Evolutionary conservation across 305 asterid species (phyloP).

Genomic region (Solanum chacoense): DNA sequence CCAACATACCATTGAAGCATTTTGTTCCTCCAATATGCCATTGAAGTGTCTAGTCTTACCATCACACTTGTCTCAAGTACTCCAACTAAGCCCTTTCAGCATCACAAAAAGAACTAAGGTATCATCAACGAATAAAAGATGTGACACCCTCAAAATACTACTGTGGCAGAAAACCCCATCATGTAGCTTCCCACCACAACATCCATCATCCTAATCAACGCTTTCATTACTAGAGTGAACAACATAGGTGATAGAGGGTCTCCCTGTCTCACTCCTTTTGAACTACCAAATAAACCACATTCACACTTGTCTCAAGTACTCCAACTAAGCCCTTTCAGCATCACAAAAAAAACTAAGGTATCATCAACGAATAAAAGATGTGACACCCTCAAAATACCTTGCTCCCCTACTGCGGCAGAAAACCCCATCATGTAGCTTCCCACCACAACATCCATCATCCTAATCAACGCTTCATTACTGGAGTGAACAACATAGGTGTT

Average conservation of each 20-base stretch:
- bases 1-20: not conserved
- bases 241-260: not conserved
- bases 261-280: not conserved
- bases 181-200: not conserved
- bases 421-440: not conserved
- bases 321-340: not conserved
- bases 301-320: not conserved
- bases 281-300: not conserved
- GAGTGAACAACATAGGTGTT: not conserved
- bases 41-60: not conserved
- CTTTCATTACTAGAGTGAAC: not conserved
- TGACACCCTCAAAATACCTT: not conserved
- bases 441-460: not conserved
- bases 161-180: not conserved
- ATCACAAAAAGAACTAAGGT: not conserved
- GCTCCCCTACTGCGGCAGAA: not conserved
- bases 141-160: not conserved
- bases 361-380: not conserved
- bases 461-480: not conserved
- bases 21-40: not conserved
- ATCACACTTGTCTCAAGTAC: not conserved
- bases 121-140: not conserved
- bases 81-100: not conserved
- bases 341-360: not conserved
- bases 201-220: not conserved